Conservation (phyloP, 257 asterid genomes). For the Eustoma russellianum region DNA sequence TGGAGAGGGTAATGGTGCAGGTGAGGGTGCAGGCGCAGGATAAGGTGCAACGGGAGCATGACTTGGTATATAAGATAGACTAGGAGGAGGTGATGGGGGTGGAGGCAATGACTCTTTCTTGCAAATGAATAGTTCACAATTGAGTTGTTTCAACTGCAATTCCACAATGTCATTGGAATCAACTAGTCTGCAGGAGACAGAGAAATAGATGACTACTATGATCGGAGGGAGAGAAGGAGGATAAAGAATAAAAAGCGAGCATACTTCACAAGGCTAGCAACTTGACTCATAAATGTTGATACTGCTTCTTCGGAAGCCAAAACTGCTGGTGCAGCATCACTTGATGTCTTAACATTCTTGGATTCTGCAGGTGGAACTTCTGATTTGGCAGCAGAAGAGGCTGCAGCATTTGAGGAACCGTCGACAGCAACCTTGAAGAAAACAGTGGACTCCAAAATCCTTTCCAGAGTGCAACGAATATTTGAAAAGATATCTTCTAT, state of each 20-base stretch:
- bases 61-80: slow-evolving; percentile 36
- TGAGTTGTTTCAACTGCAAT: slow-evolving; percentile 64
- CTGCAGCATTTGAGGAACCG: slow-evolving; percentile 38
- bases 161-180: slow-evolving; percentile 84
- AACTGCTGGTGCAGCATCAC: slow-evolving; percentile 29
- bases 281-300: slow-evolving; percentile 64
- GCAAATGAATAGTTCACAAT: slow-evolving; percentile 65
- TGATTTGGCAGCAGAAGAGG: slow-evolving; percentile 29
- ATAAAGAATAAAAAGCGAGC: slow-evolving; percentile 17
- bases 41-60: slow-evolving; percentile 23
- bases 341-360: slow-evolving; percentile 31
- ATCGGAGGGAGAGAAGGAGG: slow-evolving; percentile 2
- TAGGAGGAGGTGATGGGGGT: slow-evolving; percentile 50
- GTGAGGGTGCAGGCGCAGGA: slow-evolving; percentile 33
- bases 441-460: slow-evolving; percentile 25
- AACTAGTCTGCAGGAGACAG: slow-evolving; percentile 55
- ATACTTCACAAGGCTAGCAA: slow-evolving; percentile 71
- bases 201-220: slow-evolving; percentile 7
- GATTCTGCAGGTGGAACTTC: slow-evolving; percentile 12
- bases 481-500: slow-evolving; percentile 20
- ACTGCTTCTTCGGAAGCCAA: slow-evolving; percentile 59
- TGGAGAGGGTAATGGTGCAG: slow-evolving; percentile 22
- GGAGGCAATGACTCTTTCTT: slow-evolving; percentile 78
- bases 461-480: slow-evolving; percentile 19
- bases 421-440: slow-evolving; percentile 54